phyloP scores from a whole-genome alignment of 2,329 filamentous ascomycete genomes.

The Talaromyces atroroseus region DNA sequence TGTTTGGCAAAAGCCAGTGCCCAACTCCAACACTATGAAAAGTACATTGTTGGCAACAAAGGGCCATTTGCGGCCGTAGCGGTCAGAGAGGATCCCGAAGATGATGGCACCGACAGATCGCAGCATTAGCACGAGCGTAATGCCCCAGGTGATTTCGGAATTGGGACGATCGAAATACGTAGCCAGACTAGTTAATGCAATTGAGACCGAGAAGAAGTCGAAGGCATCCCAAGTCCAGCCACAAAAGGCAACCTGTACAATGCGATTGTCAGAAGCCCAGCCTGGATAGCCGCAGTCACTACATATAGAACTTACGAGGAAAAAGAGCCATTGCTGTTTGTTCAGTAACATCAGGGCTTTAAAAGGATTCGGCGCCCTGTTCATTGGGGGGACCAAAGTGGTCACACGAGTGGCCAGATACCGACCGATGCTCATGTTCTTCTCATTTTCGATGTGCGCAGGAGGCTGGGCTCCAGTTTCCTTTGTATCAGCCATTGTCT shows the following conservation, averaged over 20 bases:
- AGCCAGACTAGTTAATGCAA: conserved; percentile 51
- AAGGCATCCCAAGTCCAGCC: conserved; percentile 55
- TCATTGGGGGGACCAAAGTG: conserved; percentile 53
- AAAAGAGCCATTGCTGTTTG: conserved; percentile 55
- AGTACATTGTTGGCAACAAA: conserved; percentile 58
- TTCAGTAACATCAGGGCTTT: conserved; percentile 48
- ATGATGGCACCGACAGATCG: conserved; percentile 47
- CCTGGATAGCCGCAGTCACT: not conserved
- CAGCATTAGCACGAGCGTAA: conserved; percentile 50
- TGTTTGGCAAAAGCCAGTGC: conserved; percentile 54
- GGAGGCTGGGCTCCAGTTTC: not conserved
- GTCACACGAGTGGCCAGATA: conserved; percentile 52
- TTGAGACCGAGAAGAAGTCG: conserved; percentile 58
- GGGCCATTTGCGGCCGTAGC: conserved; percentile 54
- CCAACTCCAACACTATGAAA: conserved; percentile 57
- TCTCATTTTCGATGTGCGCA: not conserved
- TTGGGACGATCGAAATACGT: conserved; percentile 50
- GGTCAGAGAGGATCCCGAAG: conserved; percentile 39
- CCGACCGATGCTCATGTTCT: conserved; percentile 25
- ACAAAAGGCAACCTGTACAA: conserved; percentile 33
- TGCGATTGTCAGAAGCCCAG: not conserved
- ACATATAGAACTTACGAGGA: conserved; percentile 30
- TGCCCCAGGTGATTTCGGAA: conserved; percentile 57
- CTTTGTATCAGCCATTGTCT: conserved; percentile 5
- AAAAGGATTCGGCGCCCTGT: conserved; percentile 50